Base-by-base conservation (phyloP, 2,329 filamentous ascomycete species). In the Fusarium stilboides region DNA sequence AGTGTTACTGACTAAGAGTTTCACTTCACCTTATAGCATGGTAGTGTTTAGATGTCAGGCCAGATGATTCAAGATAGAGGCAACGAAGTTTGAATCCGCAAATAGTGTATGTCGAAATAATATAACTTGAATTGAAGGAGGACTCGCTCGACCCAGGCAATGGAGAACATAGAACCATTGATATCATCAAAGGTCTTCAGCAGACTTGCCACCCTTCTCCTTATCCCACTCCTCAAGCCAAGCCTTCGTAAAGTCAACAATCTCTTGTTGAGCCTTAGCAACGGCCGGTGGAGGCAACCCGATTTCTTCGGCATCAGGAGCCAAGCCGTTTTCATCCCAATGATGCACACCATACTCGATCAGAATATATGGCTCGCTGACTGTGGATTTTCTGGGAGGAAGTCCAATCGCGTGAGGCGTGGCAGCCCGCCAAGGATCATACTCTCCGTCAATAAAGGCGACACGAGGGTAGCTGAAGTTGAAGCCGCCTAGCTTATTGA, bases 401-500 rank as follows among this genome's bases (percentile, higher is more conserved):
- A 89, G 85, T 2, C 83, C 86, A n/a, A 88, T 86, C 1, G 89
- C 90, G 50, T 95, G 89, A 1, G 91, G 88, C 0, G 90, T 92
- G 0, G 91, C 92, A 0, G 89, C 88, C 19, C 91, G 87, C 94
- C 94, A 97, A 0, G 93, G 93, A 75, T 97, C 94, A 57, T 88
- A 87, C 66, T 92, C 87, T 28, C 93, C 93, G 65, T 94, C 93
- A 39, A 97, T 83, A 47, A 92, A 67, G 4, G 94, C 94, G 1
- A 97, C 86, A 3, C 93, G 90, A 1, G 90, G 87, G 75, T 93
- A 94, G 45, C 87, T 86, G 71, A 96, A 90, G 76, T 87, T 81
- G 78, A 89, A 92, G 14, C 89, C 92, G 42, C 94, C 94, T 68
- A 92, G 91, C 75, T 91, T 89, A 83, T 97, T 96, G 78, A 96